Base-by-base conservation (phyloP, 306 rosid genomes). In the Sicyos baderoa region DNA sequence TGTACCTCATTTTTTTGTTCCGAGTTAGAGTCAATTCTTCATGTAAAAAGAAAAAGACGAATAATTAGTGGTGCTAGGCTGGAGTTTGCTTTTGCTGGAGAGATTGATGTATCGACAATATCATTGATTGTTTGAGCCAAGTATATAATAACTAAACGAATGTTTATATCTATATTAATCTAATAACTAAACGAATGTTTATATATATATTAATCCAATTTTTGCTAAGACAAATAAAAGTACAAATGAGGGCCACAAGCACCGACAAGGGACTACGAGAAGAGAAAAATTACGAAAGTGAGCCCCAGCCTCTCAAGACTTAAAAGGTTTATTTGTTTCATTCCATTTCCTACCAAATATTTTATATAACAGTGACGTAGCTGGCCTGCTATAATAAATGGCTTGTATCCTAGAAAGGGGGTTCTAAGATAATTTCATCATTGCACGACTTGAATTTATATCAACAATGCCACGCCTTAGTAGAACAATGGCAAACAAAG, bases 401-500 rank as follows among this genome's bases (percentile, higher is more conserved):
- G 27, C 68, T 62, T 40, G 32, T 40, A 40, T 40, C 32, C n/a
- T 63, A 5, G 19, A 40, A 40, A 40, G 27, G 5, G 18, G 29
- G 9, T 7, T 45, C 68, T 62, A 62, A 61, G n/a, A 40, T 40
- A 40, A 40, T 5, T 40, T 37, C 69, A 40, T 40, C 29, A 40
- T 63, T 63, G 69, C n/a, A 17, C 25, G 68, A 61, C 69, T 13
- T 63, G 32, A 19, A 63, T 63, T 40, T 40, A 63, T 40, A 61
- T n/a, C 15, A 17, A 40, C 52, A 37, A 62, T 37, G 68, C 47
- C 49, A 62, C 23, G 50, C 50, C 68, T 37, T 9, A 62, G 50
- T 62, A 9, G 9, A 40, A 62, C 25, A 37, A 62, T 62, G 68
- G n/a, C 51, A 37, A 62, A 62, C 17, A 18, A 63, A 63, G 69